Evolutionary conservation across 306 rosid genomes (phyloP), one percentile per base, ranked within the genome.

Genomic region (Glycine soja): DNA sequence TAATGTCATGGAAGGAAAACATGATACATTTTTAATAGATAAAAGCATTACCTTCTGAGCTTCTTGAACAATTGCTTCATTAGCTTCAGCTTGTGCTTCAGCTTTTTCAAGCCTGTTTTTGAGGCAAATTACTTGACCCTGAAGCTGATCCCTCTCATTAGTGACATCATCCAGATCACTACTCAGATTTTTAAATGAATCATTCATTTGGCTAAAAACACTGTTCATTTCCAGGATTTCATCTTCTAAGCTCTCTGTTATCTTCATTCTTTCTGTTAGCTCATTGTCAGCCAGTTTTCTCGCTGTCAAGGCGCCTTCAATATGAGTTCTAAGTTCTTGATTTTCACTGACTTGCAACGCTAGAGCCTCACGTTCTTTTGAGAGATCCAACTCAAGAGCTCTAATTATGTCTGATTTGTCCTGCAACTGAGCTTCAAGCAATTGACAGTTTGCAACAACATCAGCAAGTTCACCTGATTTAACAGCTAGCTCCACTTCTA

Each of bases 401-500:
- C 81, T 64, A 69, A 93, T 88, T 67, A 24, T 79, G 50, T 89
- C 81, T 11, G 84, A 82, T 85, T 88, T 89, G 14, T 86, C 93
- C 87, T 71, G 85, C 90, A 92, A 59, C 81, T 91, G 86, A 76
- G 89, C 85, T 86, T 90, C 98, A 57, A 91, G 90, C 70, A 67
- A 77, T 76, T 86, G 86, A 73, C 76, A 82, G 30, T 83, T 86
- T 54, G 87, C 86, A 85, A 85, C 84, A 67, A 81, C 86, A 0
- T 73, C 83, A 45, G 89, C 89, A 82, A 95, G 95, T 86, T 92
- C 97, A 16, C 52, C 78, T 12, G 97, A 83, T 84, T 90, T 95
- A 63, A 70, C 81, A 6, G 86, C 87, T 80, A 95, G 93, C 77
- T 92, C 96, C 4, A 46, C 86, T 81, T 93, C 96, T 54, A 93